phyloP scores from a whole-genome alignment of 352 stramenopile genomes.

The Pythium apleroticum region DNA sequence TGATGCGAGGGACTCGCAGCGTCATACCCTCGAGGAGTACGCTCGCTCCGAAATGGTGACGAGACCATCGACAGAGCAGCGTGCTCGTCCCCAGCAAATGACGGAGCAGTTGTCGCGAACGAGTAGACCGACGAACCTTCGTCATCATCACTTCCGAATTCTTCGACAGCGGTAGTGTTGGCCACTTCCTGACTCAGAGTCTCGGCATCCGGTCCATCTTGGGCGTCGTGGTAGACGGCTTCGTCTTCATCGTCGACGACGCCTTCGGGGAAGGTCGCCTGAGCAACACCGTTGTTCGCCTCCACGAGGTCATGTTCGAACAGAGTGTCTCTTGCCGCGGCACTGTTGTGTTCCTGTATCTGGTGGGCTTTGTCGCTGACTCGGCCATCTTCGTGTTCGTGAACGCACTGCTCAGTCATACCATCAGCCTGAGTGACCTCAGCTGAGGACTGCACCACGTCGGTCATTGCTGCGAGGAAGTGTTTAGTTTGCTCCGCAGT shows the following conservation, averaged over 20 bases:
- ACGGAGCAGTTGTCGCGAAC: background rate
- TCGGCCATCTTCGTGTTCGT: background rate
- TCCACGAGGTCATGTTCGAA: background rate
- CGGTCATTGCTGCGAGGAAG: background rate
- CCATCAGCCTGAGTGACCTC: background rate
- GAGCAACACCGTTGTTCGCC: background rate
- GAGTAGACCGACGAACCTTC: background rate
- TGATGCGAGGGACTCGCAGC: background rate
- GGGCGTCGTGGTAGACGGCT: background rate
- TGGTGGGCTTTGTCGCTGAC: background rate
- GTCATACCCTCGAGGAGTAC: background rate
- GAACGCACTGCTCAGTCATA: background rate
- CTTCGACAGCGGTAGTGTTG: background rate
- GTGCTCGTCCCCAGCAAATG: background rate
- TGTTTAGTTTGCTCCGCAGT: background rate
- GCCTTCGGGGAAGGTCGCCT: background rate
- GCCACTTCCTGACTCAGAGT: background rate
- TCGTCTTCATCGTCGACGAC: background rate
- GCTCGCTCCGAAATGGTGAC: background rate
- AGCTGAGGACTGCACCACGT: background rate
- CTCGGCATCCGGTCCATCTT: background rate
- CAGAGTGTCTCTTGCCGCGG: too few species aligned
- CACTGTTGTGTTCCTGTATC: too few species aligned
- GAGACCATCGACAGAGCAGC: background rate
- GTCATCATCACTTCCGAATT: background rate